Percentiles rank a stretch among this genome's conserved stretches.
Conservation (phyloP, 2,329 filamentous ascomycete species). For the Microcyclospora tardicrescens region DNA sequence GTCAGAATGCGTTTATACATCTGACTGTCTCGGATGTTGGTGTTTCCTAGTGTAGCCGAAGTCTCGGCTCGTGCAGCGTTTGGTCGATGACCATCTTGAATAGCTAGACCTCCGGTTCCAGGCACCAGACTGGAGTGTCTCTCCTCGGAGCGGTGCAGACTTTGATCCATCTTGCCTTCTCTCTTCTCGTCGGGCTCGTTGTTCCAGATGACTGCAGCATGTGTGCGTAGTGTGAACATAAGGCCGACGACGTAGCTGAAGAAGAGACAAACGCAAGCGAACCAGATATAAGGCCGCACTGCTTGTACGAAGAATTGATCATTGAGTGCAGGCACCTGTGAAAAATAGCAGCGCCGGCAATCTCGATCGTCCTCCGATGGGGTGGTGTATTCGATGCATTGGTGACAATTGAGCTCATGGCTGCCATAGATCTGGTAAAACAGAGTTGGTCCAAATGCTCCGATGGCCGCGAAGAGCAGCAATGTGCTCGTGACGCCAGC, state of each 20-base stretch:
- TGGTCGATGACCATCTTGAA: slow-evolving; percentile 2
- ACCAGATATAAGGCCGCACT: slow-evolving; percentile 85
- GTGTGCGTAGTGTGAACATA: slow-evolving; percentile 89
- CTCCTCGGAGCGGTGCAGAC: neutral
- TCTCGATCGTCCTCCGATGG: slow-evolving; percentile 39
- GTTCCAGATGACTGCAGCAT: slow-evolving; percentile 95
- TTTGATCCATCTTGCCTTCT: slow-evolving; percentile 25
- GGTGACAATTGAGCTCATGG: slow-evolving; percentile 77
- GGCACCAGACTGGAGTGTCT: neutral
- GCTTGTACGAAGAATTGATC: slow-evolving; percentile 85
- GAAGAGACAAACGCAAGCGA: slow-evolving; percentile 74
- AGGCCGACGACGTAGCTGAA: slow-evolving; percentile 86
- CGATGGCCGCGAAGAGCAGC: slow-evolving; percentile 90
- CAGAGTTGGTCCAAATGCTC: slow-evolving; percentile 84
- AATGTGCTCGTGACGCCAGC: slow-evolving; percentile 96
- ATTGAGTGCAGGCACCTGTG: slow-evolving; percentile 68
- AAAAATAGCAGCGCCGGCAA: slow-evolving; percentile 88
- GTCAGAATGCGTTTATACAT: slow-evolving; percentile 88
- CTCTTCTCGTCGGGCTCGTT: slow-evolving; percentile 50
- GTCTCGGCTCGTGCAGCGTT: slow-evolving; percentile 7
- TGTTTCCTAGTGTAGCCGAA: slow-evolving; percentile 17
- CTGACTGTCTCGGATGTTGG: slow-evolving; percentile 73
- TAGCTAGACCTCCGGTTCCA: neutral
- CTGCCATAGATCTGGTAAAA: slow-evolving; percentile 99
- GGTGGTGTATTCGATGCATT: slow-evolving; percentile 43